Evolutionary conservation across 441 rosid species (phyloP).

Genomic region (Erodium texanum): DNA sequence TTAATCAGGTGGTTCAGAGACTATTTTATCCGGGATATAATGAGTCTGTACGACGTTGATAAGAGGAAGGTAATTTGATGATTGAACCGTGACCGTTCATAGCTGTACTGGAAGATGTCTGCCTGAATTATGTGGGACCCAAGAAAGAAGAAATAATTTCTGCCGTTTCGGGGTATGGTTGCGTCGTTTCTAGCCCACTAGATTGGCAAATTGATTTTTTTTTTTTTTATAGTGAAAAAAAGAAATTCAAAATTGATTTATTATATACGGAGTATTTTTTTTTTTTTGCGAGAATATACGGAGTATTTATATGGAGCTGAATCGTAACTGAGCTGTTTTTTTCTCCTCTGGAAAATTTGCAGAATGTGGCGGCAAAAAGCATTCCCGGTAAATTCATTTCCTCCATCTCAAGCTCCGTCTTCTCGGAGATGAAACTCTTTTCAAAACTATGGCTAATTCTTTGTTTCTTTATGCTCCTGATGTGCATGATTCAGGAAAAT

Average conservation of each 20-base stretch:
- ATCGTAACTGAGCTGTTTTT: not conserved
- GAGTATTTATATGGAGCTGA: not conserved
- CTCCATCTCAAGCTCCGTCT: not conserved
- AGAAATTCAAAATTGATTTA: not conserved
- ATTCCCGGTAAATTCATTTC: conserved; percentile 26
- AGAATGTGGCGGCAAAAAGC: conserved; percentile 60
- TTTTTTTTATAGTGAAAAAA: not conserved
- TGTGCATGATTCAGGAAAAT: conserved; percentile 27
- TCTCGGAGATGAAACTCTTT: not conserved
- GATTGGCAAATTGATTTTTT: too few species aligned
- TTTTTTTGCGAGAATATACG: too few species aligned
- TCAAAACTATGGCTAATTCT: not conserved
- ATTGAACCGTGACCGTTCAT: conserved; percentile 14
- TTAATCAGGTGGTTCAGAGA: conserved; percentile 8
- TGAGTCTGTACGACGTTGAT: not conserved
- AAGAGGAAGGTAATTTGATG: not conserved
- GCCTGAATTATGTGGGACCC: not conserved
- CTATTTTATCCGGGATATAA: not conserved
- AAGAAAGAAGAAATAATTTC: not conserved
- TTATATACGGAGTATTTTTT: too few species aligned
- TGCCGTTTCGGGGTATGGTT: not conserved
- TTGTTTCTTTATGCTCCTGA: not conserved
- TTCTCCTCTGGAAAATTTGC: not conserved
- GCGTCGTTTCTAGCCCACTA: conserved; percentile 4
- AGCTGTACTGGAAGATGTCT: not conserved